These are phyloP conservation scores for Penicillium simplicissimum DNA, from an alignment of 495 filamentous ascomycete genomes.

Conservation along the genomic window DNA sequence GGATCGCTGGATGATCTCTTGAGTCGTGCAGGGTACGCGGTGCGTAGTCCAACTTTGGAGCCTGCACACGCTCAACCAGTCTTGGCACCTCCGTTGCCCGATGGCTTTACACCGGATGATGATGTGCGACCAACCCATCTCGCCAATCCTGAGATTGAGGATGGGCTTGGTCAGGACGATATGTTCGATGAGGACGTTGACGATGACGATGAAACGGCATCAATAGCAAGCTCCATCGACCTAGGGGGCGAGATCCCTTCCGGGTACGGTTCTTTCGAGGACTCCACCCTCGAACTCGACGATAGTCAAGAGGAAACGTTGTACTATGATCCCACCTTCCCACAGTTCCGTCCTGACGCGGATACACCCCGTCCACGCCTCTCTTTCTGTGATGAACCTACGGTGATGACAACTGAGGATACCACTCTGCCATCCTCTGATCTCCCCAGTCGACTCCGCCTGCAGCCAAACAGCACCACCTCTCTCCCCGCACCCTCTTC, in stretches of 20 bases:
- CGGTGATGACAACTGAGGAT: slow-evolving; percentile 4
- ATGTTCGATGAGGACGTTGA: slow-evolving; percentile 6
- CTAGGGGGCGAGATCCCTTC: slow-evolving; percentile 18
- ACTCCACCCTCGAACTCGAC: slow-evolving; percentile 20
- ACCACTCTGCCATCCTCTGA: slow-evolving; percentile 14
- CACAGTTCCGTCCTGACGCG: slow-evolving; percentile 64
- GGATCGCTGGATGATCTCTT: slow-evolving; percentile 52
- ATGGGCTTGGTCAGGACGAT: slow-evolving; percentile 17
- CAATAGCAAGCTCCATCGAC: slow-evolving; percentile 16
- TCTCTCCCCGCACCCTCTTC: slow-evolving; percentile 41
- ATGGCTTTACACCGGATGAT: slow-evolving; percentile 23
- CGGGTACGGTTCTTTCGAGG: slow-evolving; percentile 19
- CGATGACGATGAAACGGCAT: slow-evolving; percentile 21
- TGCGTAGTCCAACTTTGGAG: slow-evolving; percentile 31
- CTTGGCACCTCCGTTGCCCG: slow-evolving; percentile 26
- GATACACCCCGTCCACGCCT: slow-evolving; percentile 21
- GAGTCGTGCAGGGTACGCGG: slow-evolving; percentile 49
- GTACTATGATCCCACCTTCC: slow-evolving; percentile 66
- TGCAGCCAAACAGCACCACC: slow-evolving; percentile 37
- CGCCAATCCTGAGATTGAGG: slow-evolving; percentile 23
- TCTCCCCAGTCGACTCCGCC: slow-evolving; percentile 32
- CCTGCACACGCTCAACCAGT: slow-evolving; percentile 23
- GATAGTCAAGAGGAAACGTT: slow-evolving; percentile 1
- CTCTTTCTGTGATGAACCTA: slow-evolving; percentile 15
- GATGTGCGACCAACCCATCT: slow-evolving; percentile 32